Base-by-base conservation (phyloP, 257 asterid genomes). In the Scutellaria galericulata region DNA sequence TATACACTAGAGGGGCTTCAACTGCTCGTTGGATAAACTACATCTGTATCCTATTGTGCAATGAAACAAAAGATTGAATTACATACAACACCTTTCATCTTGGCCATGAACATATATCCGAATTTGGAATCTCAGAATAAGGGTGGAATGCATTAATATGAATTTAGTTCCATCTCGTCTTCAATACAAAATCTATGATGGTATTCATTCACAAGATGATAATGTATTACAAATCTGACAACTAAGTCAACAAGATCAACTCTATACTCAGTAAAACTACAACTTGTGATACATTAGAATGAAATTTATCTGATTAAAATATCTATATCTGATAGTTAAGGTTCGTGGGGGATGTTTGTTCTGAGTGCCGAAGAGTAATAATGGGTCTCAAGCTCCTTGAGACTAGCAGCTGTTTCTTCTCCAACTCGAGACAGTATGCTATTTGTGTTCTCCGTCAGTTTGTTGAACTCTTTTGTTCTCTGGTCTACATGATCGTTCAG, bases 401-500 rank as follows among this genome's bases (percentile, higher is more conserved):
- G 92, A 79, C 89, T 85, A 60, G 95, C 88, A 64, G 91, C 89
- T 11, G 96, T 89, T 67, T 86, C 97, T 80, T 93, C 98, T 57
- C 93, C 96, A 12, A 93, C 80, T 79, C 89, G 85, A 9, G 88
- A 80, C 72, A 93, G 46, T 54, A 65, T 72, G 31, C 62, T 42
- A 47, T 86, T 92, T 3, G 97, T 88, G 59, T 76, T 85, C 57
- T 90, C 91, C 8, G 86, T 85, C 65, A 83, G 86, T 76, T 84
- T 83, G 54, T 83, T 85, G 42, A 92, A 85, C 82, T 78, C 96
- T 9, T 87, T 90, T 0, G 86, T 86, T 79, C 96, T 87, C 82
- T 87, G 90, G 77, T 95, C 97, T n/a, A 95, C 96, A 11, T 95
- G 92, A 69, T 90, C 98, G 22, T 86, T 87, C 2, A 90, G 91